Evolutionary conservation across 1,284 basidiomycete species (phyloP), one percentile per base, ranked within the genome.

Genomic region (Vanrija sp.): DNA sequence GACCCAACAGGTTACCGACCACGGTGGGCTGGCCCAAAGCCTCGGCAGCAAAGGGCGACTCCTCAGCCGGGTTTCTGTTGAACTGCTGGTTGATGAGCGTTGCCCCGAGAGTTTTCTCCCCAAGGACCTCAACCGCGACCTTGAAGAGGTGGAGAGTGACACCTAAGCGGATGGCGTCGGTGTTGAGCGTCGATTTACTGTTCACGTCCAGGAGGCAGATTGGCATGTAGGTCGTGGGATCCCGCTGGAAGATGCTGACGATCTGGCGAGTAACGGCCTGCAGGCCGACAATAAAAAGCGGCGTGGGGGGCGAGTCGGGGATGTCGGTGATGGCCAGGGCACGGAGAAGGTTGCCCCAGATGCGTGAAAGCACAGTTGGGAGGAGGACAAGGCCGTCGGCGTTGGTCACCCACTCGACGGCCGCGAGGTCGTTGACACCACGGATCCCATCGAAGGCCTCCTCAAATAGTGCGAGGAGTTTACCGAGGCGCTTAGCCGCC

Each of bases 321-420:
- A 47, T 55, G 38, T 38, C 55, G 9, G 42, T 43, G 19, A 53
- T 50, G 7, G 57, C 49, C 34, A 74, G 47, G 1, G 69, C 68
- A 7, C 52, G 23, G 9, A 75, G 54, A n/a, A 74, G 53, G 46
- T 73, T 72, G 12, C 44, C 45, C 73, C 73, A 75, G 1, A 71
- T 58, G 23, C 44, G 49, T 6, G 66, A 67, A 1, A 75, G 46
- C 4, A 46, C 44, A 0, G 48, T 23, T 1, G 73, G 72, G 6
- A 75, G 53, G 9, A 70, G 38, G 0, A 58, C 52, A 0, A 60
- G 45, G 3, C 55, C 65, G 12, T 57, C 50, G 29, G 21, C 34
- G 34, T 53, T 57, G 42, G 44, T 58, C n/a, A 66, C 53, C 67
- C 66, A 70, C 18, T 64, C 54, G 10, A 65, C 51, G 1, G 40